Evolutionary conservation across 805 yeast species (phyloP).

Genomic region (Hanseniaspora singularis): DNA sequence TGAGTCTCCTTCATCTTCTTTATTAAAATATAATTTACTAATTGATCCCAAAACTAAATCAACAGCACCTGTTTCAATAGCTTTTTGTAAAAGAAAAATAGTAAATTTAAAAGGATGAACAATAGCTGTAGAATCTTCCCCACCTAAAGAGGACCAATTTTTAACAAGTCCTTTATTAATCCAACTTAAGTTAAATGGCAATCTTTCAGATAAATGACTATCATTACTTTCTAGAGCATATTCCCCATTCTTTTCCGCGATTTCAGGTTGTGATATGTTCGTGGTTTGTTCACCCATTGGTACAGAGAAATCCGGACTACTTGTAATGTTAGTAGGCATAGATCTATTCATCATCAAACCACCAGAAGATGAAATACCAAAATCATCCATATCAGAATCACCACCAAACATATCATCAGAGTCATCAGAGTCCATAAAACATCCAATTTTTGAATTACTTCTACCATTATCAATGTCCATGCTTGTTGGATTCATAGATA

Average conservation of each 20-base stretch:
- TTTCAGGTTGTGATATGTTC: neutral
- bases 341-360: slow-evolving; percentile 14
- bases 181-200: slow-evolving; percentile 70
- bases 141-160: slow-evolving; percentile 73
- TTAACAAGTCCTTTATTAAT: slow-evolving; percentile 50
- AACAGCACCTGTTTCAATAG: slow-evolving; percentile 71
- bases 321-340: neutral
- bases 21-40: slow-evolving; percentile 51
- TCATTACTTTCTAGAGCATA: slow-evolving; percentile 13
- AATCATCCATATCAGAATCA: slow-evolving; percentile 9
- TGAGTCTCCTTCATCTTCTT: slow-evolving; percentile 35
- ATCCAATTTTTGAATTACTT: slow-evolving; percentile 10
- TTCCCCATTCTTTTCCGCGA: neutral
- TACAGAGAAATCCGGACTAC: no score
- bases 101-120: slow-evolving; percentile 94
- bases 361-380: slow-evolving; percentile 6
- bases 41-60: slow-evolving; percentile 80
- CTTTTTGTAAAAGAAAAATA: slow-evolving; percentile 64
- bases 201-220: slow-evolving; percentile 14
- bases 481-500: slow-evolving; percentile 1
- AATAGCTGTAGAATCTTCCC: slow-evolving; percentile 81
- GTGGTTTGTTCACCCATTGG: neutral
- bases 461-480: slow-evolving; percentile 4
- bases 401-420: neutral
- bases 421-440: slow-evolving; percentile 13